phyloP scores from a whole-genome alignment of 805 yeast genomes.

The Danielia oregonensis region DNA sequence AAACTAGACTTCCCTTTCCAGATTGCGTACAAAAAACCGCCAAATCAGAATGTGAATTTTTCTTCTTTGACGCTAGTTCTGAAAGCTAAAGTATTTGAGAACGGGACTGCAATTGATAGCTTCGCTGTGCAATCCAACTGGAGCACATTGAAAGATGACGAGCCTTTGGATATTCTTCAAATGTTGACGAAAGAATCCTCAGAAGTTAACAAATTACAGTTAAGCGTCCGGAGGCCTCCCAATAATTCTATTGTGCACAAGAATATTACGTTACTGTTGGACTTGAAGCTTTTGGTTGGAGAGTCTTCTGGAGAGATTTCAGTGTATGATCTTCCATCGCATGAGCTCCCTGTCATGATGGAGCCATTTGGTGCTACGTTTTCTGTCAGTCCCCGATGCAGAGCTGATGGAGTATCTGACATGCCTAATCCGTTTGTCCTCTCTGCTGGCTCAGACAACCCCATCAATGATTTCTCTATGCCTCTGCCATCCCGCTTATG shows the following conservation, averaged over 20 bases:
- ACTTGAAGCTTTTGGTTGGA: conserved; percentile 22
- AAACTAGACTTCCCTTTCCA: conserved; percentile 20
- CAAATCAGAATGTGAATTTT: conserved; percentile 15
- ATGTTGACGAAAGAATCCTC: conserved; percentile 8
- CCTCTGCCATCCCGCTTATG: conserved; percentile 30
- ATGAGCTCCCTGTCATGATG: conserved; percentile 21
- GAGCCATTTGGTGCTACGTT: conserved; percentile 22
- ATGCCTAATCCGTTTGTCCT: conserved; percentile 38
- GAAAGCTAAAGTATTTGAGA: conserved; percentile 15
- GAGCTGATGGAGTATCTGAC: conserved; percentile 21
- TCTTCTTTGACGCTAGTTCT: conserved; percentile 19
- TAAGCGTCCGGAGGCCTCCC: conserved; percentile 22
- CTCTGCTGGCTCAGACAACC: conserved; percentile 5
- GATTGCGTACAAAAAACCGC: conserved; percentile 15
- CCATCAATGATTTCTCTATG: conserved; percentile 20
- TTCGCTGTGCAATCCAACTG: conserved; percentile 25
- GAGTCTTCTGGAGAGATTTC: conserved; percentile 18
- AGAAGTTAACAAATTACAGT: conserved; percentile 14
- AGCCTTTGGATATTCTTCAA: conserved; percentile 24
- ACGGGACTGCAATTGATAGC: conserved; percentile 13
- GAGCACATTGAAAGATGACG: conserved; percentile 39
- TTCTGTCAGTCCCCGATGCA: conserved; percentile 24
- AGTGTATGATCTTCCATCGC: conserved; percentile 22
- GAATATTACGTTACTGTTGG: conserved; percentile 14
- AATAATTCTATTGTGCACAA: conserved; percentile 11